A percentile compares a stretch with the other conserved stretches of the same genome.
These are phyloP conservation scores for Stramenopiles sp. DNA, from an alignment of 352 stramenopile genomes.

Conservation along the genomic window DNA sequence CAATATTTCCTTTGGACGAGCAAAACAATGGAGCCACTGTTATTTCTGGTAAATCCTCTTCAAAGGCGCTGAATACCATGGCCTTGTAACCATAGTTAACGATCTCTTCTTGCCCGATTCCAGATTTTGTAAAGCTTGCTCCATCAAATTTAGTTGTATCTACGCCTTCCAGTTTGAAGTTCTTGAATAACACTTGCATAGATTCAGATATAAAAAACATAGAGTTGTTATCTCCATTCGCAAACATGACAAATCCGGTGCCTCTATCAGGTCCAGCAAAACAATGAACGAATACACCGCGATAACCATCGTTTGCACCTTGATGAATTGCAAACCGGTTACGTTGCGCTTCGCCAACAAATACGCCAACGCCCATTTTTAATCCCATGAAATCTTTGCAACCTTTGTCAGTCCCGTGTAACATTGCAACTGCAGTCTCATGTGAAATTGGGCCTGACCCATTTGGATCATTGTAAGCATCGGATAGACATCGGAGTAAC, in stretches of 20 bases:
- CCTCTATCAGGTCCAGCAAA: conserved; percentile 25
- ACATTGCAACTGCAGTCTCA: conserved; percentile 24
- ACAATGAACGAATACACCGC: conserved; percentile 28
- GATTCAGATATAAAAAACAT: neutral
- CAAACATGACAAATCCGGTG: conserved; percentile 12
- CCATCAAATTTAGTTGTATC: neutral
- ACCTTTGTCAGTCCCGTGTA: conserved; percentile 25
- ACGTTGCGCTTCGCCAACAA: conserved; percentile 22
- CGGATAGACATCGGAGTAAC: conserved; percentile 19
- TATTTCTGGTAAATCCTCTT: neutral
- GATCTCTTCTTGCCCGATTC: neutral
- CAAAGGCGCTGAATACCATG: neutral
- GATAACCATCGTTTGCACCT: conserved; percentile 28
- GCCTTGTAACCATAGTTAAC: neutral
- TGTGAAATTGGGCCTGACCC: conserved; percentile 18
- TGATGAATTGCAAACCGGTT: conserved; percentile 28
- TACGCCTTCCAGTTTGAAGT: neutral
- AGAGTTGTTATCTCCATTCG: neutral
- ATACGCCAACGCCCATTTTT: conserved; percentile 26
- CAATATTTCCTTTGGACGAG: too few relatives aligned
- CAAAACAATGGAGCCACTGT: neutral
- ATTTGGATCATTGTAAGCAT: neutral
- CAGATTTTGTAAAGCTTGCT: neutral
- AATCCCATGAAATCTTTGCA: conserved; percentile 25
- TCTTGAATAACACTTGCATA: neutral